Percentiles rank a stretch among this genome's conserved stretches.
These are phyloP conservation scores for Boletus rufocinnamomeus DNA, from an alignment of 768 basidiomycete species.

Conservation along the genomic window DNA sequence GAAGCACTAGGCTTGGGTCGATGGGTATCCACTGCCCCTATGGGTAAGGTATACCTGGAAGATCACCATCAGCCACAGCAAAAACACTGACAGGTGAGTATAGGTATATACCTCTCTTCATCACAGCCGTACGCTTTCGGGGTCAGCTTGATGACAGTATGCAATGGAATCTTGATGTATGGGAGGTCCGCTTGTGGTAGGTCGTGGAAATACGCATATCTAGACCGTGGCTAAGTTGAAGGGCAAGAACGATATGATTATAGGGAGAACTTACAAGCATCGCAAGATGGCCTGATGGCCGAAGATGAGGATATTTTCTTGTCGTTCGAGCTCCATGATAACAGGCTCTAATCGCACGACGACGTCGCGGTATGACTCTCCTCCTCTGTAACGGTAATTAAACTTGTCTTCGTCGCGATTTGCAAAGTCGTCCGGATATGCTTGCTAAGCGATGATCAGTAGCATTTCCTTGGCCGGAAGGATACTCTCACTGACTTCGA, in stretches of 20 bases:
- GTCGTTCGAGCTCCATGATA: constrained; percentile 98
- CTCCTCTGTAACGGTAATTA: constrained; percentile 96
- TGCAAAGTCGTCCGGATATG: constrained; percentile 97
- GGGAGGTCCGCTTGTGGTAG: constrained; percentile 91
- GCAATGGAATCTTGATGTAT: constrained; percentile 95
- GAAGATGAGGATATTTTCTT: constrained; percentile 95
- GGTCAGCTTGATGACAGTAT: constrained; percentile 97
- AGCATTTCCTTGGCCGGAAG: neutral
- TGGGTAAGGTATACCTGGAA: constrained; percentile 81
- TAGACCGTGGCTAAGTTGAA: constrained; percentile 30
- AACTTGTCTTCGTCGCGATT: constrained; percentile 99
- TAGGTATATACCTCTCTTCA: constrained; percentile 74
- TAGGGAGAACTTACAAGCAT: constrained; percentile 55
- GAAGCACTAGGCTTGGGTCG: constrained; percentile 53
- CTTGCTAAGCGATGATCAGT: constrained; percentile 51
- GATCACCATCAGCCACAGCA: constrained; percentile 2
- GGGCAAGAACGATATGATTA: neutral
- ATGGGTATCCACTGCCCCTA: constrained; percentile 93
- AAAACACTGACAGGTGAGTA: neutral
- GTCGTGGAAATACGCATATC: constrained; percentile 97
- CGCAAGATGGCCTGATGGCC: constrained; percentile 93
- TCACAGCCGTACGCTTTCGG: constrained; percentile 99
- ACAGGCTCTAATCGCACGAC: constrained; percentile 94
- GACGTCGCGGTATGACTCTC: constrained; percentile 98
- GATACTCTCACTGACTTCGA: constrained; percentile 63